Base-by-base conservation (phyloP, 768 basidiomycete genomes). In the Amanita rubescens region DNA sequence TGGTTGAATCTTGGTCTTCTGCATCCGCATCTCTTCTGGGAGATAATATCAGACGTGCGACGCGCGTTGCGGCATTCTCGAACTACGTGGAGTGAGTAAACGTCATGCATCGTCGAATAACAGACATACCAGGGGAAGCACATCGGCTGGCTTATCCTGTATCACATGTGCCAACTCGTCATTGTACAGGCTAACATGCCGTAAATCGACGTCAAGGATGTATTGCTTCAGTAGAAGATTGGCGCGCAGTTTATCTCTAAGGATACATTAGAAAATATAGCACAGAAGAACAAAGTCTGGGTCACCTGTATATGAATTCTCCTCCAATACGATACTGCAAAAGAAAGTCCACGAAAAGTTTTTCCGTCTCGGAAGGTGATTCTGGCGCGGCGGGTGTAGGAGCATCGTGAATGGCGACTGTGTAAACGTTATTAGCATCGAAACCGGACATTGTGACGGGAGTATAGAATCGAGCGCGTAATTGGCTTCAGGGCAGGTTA, bases 81-180 rank as follows among this genome's bases (percentile, higher is more conserved):
- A 98, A 92, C 94, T 97, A 59, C n/a, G 6, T 24, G 35, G 22
- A 46, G 49, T 52, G 48, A 50, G 54, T 10, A 8, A 7, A 33
- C 9, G 38, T 17, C 1, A 35, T 27, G 24, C 46, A 22, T 22
- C 17, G 20, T 38, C 10, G 30, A 38, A 17, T 17, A 41, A 3
- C n/a, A 39, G 22, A 71, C 83, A 57, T 55, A 96, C 94, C 60
- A 94, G 67, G 44, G 93, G 93, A 49, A 98, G 71, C 35, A 93
- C 79, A 58, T 97, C 96, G 5, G 87, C 84, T 15, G 96, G 96
- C 60, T 78, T 75, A 59, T 92, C 89, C 67, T 96, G 92, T 51
- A 97, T 84, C 19, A 82, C 81, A 66, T 94, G 90, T 1, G 92
- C 94, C 33, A 99, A 76, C 63, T 95, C 93, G 62, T 97, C 94